Evolutionary conservation across 768 basidiomycete genomes (phyloP).

Genomic region (Kondoa malvinella): DNA sequence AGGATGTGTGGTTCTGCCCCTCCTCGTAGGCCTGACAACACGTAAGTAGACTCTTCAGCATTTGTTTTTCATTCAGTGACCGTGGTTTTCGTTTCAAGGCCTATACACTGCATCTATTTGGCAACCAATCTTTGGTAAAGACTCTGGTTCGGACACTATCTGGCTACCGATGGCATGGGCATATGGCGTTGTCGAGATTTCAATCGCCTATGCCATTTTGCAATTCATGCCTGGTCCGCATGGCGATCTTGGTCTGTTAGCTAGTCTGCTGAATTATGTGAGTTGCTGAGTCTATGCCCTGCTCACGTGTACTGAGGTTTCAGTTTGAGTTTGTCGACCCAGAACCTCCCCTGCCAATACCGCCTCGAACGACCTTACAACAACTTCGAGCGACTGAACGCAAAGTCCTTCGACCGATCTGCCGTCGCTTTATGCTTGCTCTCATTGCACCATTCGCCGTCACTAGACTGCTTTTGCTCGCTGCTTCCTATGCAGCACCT

Average conservation of each 20-base stretch:
- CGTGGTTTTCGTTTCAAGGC: too few relatives aligned
- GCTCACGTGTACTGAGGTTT: too few relatives aligned
- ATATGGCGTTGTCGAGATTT: background rate
- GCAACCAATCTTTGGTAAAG: background rate
- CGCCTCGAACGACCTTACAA: too few relatives aligned
- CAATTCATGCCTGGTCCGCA: background rate
- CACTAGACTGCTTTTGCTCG: background rate
- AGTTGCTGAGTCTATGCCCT: background rate
- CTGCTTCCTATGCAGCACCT: background rate
- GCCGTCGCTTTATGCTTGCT: too few relatives aligned
- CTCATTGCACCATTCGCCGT: background rate
- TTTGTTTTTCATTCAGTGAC: background rate
- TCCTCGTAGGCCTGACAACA: slow-evolving; percentile 3
- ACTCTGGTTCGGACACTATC: background rate
- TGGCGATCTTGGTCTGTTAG: background rate
- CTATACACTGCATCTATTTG: slow-evolving; percentile 1
- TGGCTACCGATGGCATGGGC: slow-evolving; percentile 3
- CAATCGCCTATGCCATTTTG: background rate
- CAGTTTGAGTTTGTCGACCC: too few relatives aligned
- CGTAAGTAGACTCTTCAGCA: background rate
- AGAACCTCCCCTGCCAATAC: too few relatives aligned
- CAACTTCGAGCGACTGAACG: too few relatives aligned
- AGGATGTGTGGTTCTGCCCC: slow-evolving; percentile 7
- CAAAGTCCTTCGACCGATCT: too few relatives aligned
- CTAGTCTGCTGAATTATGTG: background rate